Evolutionary conservation across 2,329 filamentous ascomycete species (phyloP), one percentile per base, ranked within the genome.

Genomic region (Venturia effusa): DNA sequence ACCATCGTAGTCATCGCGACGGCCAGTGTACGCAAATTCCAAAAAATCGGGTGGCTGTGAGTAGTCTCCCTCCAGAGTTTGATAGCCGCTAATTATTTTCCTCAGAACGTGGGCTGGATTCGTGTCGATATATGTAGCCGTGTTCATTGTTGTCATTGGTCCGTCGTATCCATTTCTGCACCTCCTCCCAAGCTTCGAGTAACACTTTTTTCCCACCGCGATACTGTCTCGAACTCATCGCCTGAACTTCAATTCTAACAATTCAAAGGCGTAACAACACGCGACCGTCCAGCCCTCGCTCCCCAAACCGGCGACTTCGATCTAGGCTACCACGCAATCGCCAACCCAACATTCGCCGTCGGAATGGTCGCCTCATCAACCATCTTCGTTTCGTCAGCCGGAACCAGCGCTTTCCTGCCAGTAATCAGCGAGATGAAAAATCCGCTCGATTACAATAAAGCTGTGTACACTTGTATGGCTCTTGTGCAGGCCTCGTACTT

Each of bases 351-450:
- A 24, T 88, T 88, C 69, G 79, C 81, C 0, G 80, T 78, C 1
- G 84, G 82, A 8, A 85, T 87, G 68, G 81, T 80, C 0, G 82
- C 84, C 45, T 78, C 80, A 0, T 77, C 78, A 1, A 84, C 82
- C 1, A 86, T 88, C 66, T 85, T 87, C 72, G 80, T 82, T 64
- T 83, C 83, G 1, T 80, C 79, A 7, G 81, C 84, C 0, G 83
- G 81, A 22, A 86, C 84, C 0, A 82, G 80, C 0, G 83, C 83
- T 1, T 88, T 87, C 69, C 73, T 88, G 1, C 83, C 84, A 4
- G 83, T 88, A 65, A 87, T 88, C 62, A 83, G 81, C 0, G 86
- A 88, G 74, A 88, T 88, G 84, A 77, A 75, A 51, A 77, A 79
- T 37, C 84, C 85, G 0, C 76, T 76, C 24, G 82, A 86, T 67